phyloP scores from a whole-genome alignment of 805 yeast genomes.

The Suhomyces faveliae region DNA sequence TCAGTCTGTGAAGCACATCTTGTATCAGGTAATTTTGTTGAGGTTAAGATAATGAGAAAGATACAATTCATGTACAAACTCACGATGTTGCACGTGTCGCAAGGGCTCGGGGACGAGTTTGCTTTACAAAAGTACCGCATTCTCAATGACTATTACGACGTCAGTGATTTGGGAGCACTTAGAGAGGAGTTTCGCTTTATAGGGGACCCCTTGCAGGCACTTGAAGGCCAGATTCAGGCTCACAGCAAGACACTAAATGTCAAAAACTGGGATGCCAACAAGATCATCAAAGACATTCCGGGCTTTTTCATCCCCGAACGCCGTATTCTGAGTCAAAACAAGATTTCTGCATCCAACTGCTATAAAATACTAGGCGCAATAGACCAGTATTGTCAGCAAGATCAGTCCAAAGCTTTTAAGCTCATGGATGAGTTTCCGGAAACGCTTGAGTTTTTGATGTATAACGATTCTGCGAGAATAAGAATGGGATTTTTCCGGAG shows the following conservation, averaged over 20 bases:
- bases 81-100: slow-evolving; percentile 19
- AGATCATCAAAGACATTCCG: slow-evolving; percentile 20
- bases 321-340: slow-evolving; percentile 20
- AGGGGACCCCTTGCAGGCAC: slow-evolving; percentile 12
- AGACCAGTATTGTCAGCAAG: slow-evolving; percentile 16
- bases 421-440: slow-evolving; percentile 35
- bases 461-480: slow-evolving; percentile 18
- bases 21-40: slow-evolving; percentile 31
- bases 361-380: slow-evolving; percentile 17
- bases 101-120: slow-evolving; percentile 12
- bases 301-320: slow-evolving; percentile 33
- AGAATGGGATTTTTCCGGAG: slow-evolving; percentile 22
- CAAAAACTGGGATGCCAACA: slow-evolving; percentile 6
- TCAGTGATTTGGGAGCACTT: slow-evolving; percentile 14
- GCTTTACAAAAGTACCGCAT: slow-evolving; percentile 17
- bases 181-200: slow-evolving; percentile 11
- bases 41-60: slow-evolving; percentile 18
- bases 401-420: slow-evolving; percentile 20
- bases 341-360: slow-evolving; percentile 20
- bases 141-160: slow-evolving; percentile 28
- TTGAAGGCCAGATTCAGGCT: slow-evolving; percentile 12
- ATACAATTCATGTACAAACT: slow-evolving; percentile 28
- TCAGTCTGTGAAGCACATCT: slow-evolving; percentile 29
- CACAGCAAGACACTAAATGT: slow-evolving; percentile 4
- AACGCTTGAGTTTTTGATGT: slow-evolving; percentile 29